Conservation (phyloP, 1,284 basidiomycete species). For the Veloboletus limbatus region DNA sequence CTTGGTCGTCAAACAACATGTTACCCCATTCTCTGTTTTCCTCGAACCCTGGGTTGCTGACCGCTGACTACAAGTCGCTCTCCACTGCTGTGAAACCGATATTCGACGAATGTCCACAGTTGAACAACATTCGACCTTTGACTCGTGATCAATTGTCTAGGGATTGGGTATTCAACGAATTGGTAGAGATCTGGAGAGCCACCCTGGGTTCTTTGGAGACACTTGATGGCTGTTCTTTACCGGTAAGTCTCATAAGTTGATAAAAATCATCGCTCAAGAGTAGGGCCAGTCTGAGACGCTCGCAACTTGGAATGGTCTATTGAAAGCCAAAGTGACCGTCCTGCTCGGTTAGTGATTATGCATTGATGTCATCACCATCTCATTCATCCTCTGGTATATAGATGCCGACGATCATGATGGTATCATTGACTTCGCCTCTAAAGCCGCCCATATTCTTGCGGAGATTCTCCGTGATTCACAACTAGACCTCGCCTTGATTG, state of each 20-base stretch:
- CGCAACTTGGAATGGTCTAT: slow-evolving; percentile 42
- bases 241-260: slow-evolving; percentile 37
- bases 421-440: slow-evolving; percentile 40
- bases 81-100: slow-evolving; percentile 46
- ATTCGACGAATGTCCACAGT: slow-evolving; percentile 48
- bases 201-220: slow-evolving; percentile 45
- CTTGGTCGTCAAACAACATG: slow-evolving; percentile 49
- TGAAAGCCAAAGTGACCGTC: slow-evolving; percentile 37
- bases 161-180: slow-evolving; percentile 50
- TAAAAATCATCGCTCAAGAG: slow-evolving; percentile 12
- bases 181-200: slow-evolving; percentile 57
- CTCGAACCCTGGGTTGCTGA: slow-evolving; percentile 56
- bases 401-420: slow-evolving; percentile 35
- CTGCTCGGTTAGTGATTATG: slow-evolving; percentile 31
- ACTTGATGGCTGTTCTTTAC: slow-evolving; percentile 35
- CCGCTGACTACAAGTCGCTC: slow-evolving; percentile 51
- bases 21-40: slow-evolving; percentile 57
- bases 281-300: slow-evolving; percentile 35
- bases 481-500: slow-evolving; percentile 44
- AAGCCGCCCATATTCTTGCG: slow-evolving; percentile 43
- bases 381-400: slow-evolving; percentile 17
- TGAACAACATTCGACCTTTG: slow-evolving; percentile 53
- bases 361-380: slow-evolving; percentile 1
- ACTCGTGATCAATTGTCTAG: slow-evolving; percentile 54
- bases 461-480: slow-evolving; percentile 52